Base-by-base conservation (phyloP, 2,329 filamentous ascomycete genomes). In the Cladosporium colombiae region DNA sequence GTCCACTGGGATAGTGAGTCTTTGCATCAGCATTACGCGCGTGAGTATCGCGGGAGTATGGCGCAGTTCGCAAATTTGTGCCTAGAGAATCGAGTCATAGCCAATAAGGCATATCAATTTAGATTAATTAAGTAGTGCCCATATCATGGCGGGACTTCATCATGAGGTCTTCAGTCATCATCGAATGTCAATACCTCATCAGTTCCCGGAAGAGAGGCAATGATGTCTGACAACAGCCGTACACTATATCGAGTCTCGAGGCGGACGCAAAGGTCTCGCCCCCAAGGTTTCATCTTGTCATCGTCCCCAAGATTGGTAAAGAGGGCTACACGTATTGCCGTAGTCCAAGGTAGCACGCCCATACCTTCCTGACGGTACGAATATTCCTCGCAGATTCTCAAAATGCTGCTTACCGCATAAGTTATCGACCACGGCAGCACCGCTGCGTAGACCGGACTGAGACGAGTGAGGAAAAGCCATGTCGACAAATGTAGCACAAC, bases 401-500 rank as follows among this genome's bases (percentile, higher is more conserved):
- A 40, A 7, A 60, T 49, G 40, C 25, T 60, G 7, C 37, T 29
- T 2, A 49, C 14, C 2, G 21, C 5, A 1, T 60, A 21, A 1
- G 16, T 6, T 27, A 46, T 14, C 0, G 57, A 49, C 57, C 57
- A 60, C 16, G 44, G 57, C 13, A 60, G 40, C n/a, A 31, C 7
- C 2, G 37, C 25, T 1, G 10, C 40, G 21, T 57, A 57, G 21
- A 27, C n/a, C 3, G 40, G 18, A 44, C 33, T 18, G 57, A 60
- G 11, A 27, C 57, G 57, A 11, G 25, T 11, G 37, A 60, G 37
- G 57, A 60, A 40, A 1, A 60, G 57, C 57, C 57, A 60, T 16
- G 57, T 60, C 4, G 57, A 49, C 16, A 60, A n/a, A 18, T 60
- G 40, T 13, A 60, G 37, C 40, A 60, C 57, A n/a, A 50, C 25